These are phyloP conservation scores for Phoma herbarum DNA, from an alignment of 2,329 filamentous ascomycete genomes.

Conservation along the genomic window DNA sequence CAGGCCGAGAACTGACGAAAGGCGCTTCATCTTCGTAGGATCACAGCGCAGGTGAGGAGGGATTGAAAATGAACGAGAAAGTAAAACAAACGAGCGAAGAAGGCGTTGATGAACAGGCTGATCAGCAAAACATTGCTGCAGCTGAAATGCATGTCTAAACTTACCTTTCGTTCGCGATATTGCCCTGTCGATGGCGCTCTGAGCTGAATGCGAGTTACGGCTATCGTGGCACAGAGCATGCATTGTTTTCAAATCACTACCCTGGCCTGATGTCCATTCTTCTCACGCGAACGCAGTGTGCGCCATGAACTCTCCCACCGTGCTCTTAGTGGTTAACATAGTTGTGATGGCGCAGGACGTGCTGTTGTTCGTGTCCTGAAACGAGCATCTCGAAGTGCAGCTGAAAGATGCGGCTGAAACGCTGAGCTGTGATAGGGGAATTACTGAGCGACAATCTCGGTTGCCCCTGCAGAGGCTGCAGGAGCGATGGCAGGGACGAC, in stretches of 20 bases:
- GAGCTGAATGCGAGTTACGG: slow-evolving; percentile 14
- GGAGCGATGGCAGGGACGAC: not conserved
- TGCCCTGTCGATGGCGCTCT: slow-evolving; percentile 8
- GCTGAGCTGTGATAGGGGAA: not conserved
- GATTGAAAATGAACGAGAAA: not conserved
- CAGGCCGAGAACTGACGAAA: slow-evolving; percentile 18
- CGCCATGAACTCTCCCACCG: not conserved
- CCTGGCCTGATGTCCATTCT: not conserved
- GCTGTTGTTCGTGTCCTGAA: not conserved
- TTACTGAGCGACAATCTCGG: not conserved
- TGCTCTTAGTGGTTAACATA: not conserved
- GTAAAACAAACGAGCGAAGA: not conserved
- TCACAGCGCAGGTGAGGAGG: too few species aligned
- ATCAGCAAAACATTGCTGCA: not conserved
- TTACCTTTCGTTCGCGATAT: not conserved
- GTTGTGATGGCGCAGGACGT: not conserved
- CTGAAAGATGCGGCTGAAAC: slow-evolving; percentile 12
- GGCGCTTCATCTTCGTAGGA: slow-evolving; percentile 16
- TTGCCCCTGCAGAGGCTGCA: slow-evolving; percentile 1
- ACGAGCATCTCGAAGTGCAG: not conserved
- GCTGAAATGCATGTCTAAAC: not conserved
- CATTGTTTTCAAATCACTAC: not conserved
- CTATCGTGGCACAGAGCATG: slow-evolving; percentile 1
- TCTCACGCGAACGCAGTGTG: not conserved
- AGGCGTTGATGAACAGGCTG: not conserved